Evolutionary conservation across 2,329 filamentous ascomycete genomes (phyloP).

Genomic region (Fusarium ambrosium): DNA sequence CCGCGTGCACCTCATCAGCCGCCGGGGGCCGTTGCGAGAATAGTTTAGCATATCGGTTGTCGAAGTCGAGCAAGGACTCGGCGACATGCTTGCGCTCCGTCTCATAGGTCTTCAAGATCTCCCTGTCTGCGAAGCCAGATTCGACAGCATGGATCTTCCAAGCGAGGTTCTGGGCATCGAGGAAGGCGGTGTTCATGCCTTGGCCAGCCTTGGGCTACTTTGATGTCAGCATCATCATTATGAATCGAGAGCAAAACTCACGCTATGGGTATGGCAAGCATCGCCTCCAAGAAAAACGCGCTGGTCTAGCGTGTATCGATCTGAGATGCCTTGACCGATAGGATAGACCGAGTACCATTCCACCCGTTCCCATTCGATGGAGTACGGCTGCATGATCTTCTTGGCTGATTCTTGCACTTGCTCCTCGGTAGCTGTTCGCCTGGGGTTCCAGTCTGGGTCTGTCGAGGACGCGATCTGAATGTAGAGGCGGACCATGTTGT

Average conservation of each 20-base stretch:
- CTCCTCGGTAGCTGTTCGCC: slow-evolving; percentile 72
- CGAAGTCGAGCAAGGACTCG: slow-evolving; percentile 86
- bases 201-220: slow-evolving; percentile 80
- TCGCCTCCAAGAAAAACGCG: slow-evolving; percentile 82
- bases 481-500: slow-evolving; percentile 77
- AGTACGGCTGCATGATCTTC: slow-evolving; percentile 75
- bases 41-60: slow-evolving; percentile 89
- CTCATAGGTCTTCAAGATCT: slow-evolving; percentile 87
- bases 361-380: slow-evolving; percentile 74
- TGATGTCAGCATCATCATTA: slow-evolving; percentile 34
- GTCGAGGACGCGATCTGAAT: slow-evolving; percentile 76
- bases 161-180: slow-evolving; percentile 88
- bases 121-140: slow-evolving; percentile 80
- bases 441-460: slow-evolving; percentile 71
- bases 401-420: slow-evolving; percentile 76
- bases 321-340: slow-evolving; percentile 80
- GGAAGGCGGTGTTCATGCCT: slow-evolving; percentile 85
- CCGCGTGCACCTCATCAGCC: slow-evolving; percentile 78
- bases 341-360: slow-evolving; percentile 85
- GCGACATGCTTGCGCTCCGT: slow-evolving; percentile 87
- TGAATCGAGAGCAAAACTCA: slow-evolving; percentile 60
- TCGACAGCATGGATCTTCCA: slow-evolving; percentile 98
- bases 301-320: slow-evolving; percentile 75
- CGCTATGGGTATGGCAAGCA: slow-evolving; percentile 83
- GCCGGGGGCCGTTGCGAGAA: slow-evolving; percentile 85